These are phyloP conservation scores for Starmera dryadoides DNA, from an alignment of 805 yeast species.

Conservation along the genomic window DNA sequence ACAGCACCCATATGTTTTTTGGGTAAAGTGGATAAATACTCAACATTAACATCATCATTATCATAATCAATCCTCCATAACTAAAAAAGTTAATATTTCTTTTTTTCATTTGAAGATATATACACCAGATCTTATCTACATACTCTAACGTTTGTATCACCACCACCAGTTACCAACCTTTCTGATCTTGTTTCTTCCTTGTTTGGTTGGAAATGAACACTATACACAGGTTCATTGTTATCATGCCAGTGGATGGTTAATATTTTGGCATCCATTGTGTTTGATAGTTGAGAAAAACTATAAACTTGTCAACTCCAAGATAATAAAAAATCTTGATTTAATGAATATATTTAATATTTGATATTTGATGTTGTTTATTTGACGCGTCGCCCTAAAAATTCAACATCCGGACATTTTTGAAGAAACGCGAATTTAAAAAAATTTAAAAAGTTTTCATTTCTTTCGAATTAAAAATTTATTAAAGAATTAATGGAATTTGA, in stretches of 20 bases:
- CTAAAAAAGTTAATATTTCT: conserved; percentile 2
- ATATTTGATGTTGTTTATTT: too few species aligned
- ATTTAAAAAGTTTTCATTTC: too few species aligned
- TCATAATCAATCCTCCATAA: conserved; percentile 24
- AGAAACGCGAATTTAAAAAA: too few species aligned
- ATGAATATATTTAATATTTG: too few species aligned
- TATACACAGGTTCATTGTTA: conserved; percentile 66
- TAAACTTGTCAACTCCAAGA: too few species aligned
- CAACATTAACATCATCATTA: conserved; percentile 35
- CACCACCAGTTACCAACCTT: conserved; percentile 86
- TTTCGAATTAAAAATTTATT: too few species aligned
- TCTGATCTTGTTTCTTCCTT: conserved; percentile 16
- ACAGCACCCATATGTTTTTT: conserved; percentile 92
- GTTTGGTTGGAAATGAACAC: conserved; percentile 54
- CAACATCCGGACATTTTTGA: too few species aligned
- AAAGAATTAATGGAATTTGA: too few species aligned
- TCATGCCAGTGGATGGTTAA: conserved; percentile 69
- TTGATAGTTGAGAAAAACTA: too few species aligned
- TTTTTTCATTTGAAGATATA: not conserved
- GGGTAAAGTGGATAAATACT: conserved; percentile 66
- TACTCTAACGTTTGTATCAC: conserved; percentile 81
- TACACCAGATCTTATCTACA: conserved; percentile 30
- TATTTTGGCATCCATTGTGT: conserved; percentile 33
- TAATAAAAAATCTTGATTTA: too few species aligned
- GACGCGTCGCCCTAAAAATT: too few species aligned